Evolutionary conservation across 148 eudicot genomes (phyloP), one percentile per base, ranked within the genome.

Genomic region (Nepenthes gracilis): DNA sequence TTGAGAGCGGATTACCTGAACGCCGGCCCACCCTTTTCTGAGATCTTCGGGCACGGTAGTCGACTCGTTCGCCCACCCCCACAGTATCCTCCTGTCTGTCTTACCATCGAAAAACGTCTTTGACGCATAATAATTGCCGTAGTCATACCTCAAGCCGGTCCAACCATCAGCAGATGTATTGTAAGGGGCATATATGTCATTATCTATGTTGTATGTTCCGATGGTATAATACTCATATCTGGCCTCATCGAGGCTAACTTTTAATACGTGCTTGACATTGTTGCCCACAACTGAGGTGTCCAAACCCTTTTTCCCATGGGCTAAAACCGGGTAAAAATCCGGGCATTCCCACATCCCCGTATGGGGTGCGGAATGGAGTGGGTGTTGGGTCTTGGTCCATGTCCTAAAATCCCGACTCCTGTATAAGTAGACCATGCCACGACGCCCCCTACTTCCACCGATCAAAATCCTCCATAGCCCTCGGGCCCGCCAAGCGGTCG

Each of bases 301-400:
- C 75, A 81, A 48, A 60, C 90, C 87, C 36, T 59, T 32, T 69
- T 64, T 52, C 1, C 82, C 77, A 6, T 62, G 36, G 15, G 60
- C 5, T 2, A 74, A 43, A 2, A 90, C 90, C 6, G 94, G 94
- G 43, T 48, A 90, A 57, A 90, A 90, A 73, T 90, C 94, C 0
- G 94, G 94, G 54, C 97, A 90, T 47, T 86, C 97, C 94, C 90
- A 86, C 70, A 75, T 89, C 1, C 94, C 93, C 0, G 85, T 78
- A 0, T 69, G 50, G 0, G 77, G 69, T 8, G 71, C 33, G 0
- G 81, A 74, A 54, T 86, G 96, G 53, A 86, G 47, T 0, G 94
- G 90, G 53, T 81, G 94, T 63, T 80, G 63, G 45, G 87, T 79
- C 74, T 71, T 80, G 1, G 52, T 49, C 94, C 96, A 86, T 33